Evolutionary conservation across 2,329 filamentous ascomycete genomes (phyloP).

Genomic region (Fusarium sambucinum): DNA sequence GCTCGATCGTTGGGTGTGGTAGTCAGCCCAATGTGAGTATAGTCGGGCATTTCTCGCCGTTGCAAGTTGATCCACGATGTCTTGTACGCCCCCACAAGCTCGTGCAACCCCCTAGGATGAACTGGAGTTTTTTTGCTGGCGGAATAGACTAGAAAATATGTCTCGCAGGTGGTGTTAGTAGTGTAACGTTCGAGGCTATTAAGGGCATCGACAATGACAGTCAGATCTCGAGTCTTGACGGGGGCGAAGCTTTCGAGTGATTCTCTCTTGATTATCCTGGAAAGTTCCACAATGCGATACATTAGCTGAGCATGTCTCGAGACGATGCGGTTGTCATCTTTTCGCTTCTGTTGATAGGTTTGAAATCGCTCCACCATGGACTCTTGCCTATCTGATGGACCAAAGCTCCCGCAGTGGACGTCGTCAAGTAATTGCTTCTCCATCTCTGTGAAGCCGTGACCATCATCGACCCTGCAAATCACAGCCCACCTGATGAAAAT

Average conservation of each 20-base stretch:
- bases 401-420: neutral
- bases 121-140: neutral
- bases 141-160: neutral
- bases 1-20: fast-evolving
- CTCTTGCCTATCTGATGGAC: fast-evolving
- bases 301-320: constrained; percentile 1
- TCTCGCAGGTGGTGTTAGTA: neutral
- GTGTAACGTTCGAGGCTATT: neutral
- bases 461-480: neutral
- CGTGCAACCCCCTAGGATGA: fast-evolving
- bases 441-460: neutral
- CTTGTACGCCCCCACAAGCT: neutral
- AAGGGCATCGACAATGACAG: neutral
- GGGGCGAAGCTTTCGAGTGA: neutral
- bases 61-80: neutral
- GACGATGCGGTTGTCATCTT: fast-evolving
- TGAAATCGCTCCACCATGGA: neutral
- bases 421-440: neutral
- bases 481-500: constrained; percentile 1
- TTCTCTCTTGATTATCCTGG: fast-evolving
- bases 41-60: fast-evolving
- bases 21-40: no score
- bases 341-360: neutral
- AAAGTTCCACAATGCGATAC: neutral
- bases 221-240: neutral